Evolutionary conservation across 371 early-diverging fungal genomes (phyloP), one percentile per base, ranked within the genome.

Genomic region (Rhizomucor miehei): DNA sequence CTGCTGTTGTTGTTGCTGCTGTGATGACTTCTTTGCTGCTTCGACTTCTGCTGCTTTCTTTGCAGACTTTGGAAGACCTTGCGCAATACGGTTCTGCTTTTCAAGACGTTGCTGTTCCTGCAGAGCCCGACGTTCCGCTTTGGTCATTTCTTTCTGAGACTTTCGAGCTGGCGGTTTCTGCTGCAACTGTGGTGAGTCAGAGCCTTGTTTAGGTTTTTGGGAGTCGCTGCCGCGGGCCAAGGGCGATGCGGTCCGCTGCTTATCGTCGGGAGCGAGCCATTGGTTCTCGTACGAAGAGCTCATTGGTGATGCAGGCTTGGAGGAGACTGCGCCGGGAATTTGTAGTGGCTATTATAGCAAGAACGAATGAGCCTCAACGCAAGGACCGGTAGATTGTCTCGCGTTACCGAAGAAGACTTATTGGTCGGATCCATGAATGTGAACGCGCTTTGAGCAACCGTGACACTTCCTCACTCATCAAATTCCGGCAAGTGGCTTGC

Each of bases 81-180:
- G 75, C 16, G 79, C 79, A 10, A 70, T 37, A 19, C 80, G 77
- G n/a, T 75, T 78, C 43, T 77, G 77, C 71, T 92, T 82, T 63
- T 85, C 91, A 8, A 84, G 84, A 23, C 88, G 78, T 65, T 92
- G 90, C 49, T 80, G 77, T 57, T 92, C 92, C 70, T 90, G 79
- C 43, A 88, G 59, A 9, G 85, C 95, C 29, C 94, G 84, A 51
- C 94, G 83, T 75, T 95, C 94, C 14, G 92, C 92, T 62, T 93
- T 95, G 29, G 93, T 90, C 92, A 92, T 88, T 5, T 86, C 80
- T 64, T 89, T 90, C 57, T 67, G 68, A 17, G 79, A 66, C 56
- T 83, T 86, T 44, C 72, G 69, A 49, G 49, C 43, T 16, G 56
- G 48, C 34, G 10, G 54, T 21, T 44, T 29, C n/a, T 45, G 54